Conservation (phyloP, 2,329 filamentous ascomycete species). For the Helotiales sp. region DNA sequence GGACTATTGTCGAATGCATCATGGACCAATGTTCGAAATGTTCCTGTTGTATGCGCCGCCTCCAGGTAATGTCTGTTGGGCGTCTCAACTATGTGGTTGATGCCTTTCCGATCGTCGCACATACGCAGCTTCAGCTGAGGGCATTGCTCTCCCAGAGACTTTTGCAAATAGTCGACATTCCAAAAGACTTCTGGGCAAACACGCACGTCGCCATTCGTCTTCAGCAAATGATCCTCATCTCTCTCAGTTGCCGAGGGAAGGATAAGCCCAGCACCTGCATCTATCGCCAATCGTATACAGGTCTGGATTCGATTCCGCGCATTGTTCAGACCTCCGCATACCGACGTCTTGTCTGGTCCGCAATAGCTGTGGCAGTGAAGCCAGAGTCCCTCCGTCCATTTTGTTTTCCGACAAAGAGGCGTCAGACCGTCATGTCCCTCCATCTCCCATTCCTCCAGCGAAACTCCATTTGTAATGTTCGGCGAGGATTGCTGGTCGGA, state of each 20-base stretch:
- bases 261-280: conserved; percentile 33
- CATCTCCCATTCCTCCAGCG: not conserved
- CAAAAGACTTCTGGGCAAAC: conserved; percentile 29
- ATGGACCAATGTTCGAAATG: conserved; percentile 18
- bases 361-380: conserved; percentile 35
- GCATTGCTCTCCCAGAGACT: conserved; percentile 19
- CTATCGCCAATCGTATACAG: conserved; percentile 35
- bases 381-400: conserved; percentile 34
- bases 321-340: conserved; percentile 36
- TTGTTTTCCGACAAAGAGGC: conserved; percentile 24
- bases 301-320: conserved; percentile 35
- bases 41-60: conserved; percentile 11
- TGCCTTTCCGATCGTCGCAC: conserved; percentile 30
- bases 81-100: conserved; percentile 23
- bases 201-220: conserved; percentile 4
- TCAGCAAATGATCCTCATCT: conserved; percentile 15
- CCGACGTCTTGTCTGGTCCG: conserved; percentile 23
- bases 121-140: conserved; percentile 27
- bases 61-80: conserved; percentile 16
- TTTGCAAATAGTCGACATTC: conserved; percentile 22
- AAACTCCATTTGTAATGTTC: not conserved
- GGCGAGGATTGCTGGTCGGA: not conserved
- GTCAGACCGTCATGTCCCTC: not conserved
- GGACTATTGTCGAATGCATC: not conserved
- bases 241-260: conserved; percentile 28